These are phyloP conservation scores for Parastagonospora avenae DNA, from an alignment of 2,329 filamentous ascomycete species.

Conservation along the genomic window DNA sequence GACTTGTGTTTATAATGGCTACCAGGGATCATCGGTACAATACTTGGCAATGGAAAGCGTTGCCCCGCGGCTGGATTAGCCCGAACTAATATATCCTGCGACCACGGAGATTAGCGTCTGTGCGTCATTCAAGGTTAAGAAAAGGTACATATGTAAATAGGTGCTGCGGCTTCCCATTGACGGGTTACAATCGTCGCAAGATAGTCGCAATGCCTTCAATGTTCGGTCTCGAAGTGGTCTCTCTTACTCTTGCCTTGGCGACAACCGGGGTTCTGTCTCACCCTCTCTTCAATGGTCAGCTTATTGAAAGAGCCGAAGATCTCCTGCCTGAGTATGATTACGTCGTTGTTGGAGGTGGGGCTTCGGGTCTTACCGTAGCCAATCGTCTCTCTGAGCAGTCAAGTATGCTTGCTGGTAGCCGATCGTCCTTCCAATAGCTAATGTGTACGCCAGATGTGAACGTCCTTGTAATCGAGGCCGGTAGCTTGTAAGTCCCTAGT, in stretches of 20 bases:
- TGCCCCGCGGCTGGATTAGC: no score
- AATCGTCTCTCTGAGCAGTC: constrained; percentile 24
- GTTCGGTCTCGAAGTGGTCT: constrained; percentile 4
- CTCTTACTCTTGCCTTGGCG: constrained; percentile 16
- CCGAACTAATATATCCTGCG: no score
- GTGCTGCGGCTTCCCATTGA: no score
- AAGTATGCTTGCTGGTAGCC: constrained; percentile 5
- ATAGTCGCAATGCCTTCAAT: constrained; percentile 12
- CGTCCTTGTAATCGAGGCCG: constrained; percentile 21
- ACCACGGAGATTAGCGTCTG: no score
- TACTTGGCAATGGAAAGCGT: no score
- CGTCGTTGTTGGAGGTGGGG: constrained; percentile 27
- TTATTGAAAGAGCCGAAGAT: constrained; percentile 15
- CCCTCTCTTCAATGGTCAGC: constrained; percentile 19
- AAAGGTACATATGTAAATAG: no score
- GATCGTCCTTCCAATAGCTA: background rate
- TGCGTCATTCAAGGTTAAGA: no score
- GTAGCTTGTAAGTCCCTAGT: constrained; percentile 12
- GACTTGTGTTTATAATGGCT: no score
- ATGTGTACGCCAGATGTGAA: background rate
- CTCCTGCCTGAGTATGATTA: constrained; percentile 26
- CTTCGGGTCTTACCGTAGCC: constrained; percentile 25
- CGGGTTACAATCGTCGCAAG: no score
- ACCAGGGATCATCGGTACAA: no score
- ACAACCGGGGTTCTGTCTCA: constrained; percentile 16